Evolutionary conservation across 2,329 filamentous ascomycete genomes (phyloP), one percentile per base, ranked within the genome.

Genomic region (Sclerotinia trifoliorum): DNA sequence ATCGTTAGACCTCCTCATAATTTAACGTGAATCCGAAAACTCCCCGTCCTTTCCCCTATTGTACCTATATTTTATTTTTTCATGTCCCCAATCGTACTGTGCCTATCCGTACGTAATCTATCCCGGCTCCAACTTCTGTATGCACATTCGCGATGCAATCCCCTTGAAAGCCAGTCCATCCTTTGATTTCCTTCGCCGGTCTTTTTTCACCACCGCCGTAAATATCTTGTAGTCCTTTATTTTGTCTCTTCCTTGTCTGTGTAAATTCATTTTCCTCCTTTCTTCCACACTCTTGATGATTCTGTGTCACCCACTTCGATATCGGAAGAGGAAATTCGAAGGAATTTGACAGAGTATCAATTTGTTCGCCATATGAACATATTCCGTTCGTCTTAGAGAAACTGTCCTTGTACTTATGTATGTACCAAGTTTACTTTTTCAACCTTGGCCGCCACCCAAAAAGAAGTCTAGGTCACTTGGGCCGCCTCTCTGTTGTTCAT

Each of bases 391-490:
- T 26, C 42, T 35, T 29, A 19, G 35, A 24, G 35, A 49, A 8
- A n/a, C 10, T 32, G 21, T n/a, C 15, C 19, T 8, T n/a, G 29
- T 21, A n/a, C 44, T 19, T 26, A 21, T 4, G 5, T 10, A 21
- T 46, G 42, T 32, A 7, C 63, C 24, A n/a, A 21, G 26, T 32
- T 10, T 35, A 32, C 21, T 35, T 35, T 24, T 32, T 55, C 42
- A 68, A 68, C 65, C 35, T 17, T 51, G 49, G 7, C 73, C 73
- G 8, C 75, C 75, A 61, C 74, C 73, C 63, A 94, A 80, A 75
- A 94, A 94, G 79, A 92, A 94, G 77, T 94, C 91, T 74, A 95
- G 80, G 75, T 94, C 91, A 72, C 85, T 89, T 17, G 89, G 90
- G 13, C 88, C 86, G 0, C 89, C 90, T 64, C 86, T 82, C 54